Base-by-base conservation (phyloP, 2,329 filamentous ascomycete genomes). In the Acrodontium crateriforme region DNA sequence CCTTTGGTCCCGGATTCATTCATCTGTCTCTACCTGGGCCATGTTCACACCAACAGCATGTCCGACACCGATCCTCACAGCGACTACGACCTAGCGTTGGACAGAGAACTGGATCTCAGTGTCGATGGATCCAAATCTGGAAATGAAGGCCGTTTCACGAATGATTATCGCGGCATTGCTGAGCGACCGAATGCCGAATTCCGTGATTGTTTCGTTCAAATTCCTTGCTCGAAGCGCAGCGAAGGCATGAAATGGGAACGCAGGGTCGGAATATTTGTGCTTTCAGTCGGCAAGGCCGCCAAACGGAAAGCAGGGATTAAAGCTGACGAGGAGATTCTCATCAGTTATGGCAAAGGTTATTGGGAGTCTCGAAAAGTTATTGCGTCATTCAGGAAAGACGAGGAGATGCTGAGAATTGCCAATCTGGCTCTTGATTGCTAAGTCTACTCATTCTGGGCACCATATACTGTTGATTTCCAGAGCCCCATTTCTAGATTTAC, bases 111-210 rank as follows among this genome's bases (percentile, higher is more conserved):
- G 5, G 59, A 52, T 8, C 43, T 68, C 8, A 57, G 58, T 11
- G 55, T 67, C 7, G 65, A 69, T 39, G 63, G 62, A 3, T 54
- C 55, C 1, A 46, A 42, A 2, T 55, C 56, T 36, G 65, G 64
- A 16, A 68, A 68, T 37, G 63, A 68, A 38, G 57, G 60, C 4
- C 51, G 65, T 23, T 67, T 64, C 37, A 57, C 63, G 34, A 69
- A 69, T 36, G 65, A 69, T 42, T 69, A 67, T 42, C 55, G 64
- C 30, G 60, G 64, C 11, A 52, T 68, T 6, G 46, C 52, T 2
- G 50, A 51, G 18, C 30, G 46, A 16, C 50, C 52, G n/a, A 55
- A 55, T 36, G 49, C 50, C 2, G 52, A 55, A 35, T 55, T 54
- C 28, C 32, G 48, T 20, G 52, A 55, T 31, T 47, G 44, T 31